Evolutionary conservation across 257 asterid genomes (phyloP), one percentile per base, ranked within the genome.

Genomic region (Osmanthus fragrans): DNA sequence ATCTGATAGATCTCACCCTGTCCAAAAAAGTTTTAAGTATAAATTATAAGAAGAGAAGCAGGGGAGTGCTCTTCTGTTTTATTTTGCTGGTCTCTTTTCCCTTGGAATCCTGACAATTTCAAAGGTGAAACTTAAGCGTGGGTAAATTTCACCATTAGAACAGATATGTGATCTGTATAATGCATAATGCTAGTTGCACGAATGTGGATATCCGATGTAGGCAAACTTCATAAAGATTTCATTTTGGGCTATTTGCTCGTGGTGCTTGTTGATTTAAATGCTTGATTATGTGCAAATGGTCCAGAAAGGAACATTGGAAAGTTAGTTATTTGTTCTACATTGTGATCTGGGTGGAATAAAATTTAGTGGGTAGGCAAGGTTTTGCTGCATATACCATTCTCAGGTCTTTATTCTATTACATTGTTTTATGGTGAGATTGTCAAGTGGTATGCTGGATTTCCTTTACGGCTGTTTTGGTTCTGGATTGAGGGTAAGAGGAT

Each of bases 171-270:
- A 21, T 42, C 73, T 33, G 29, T 5, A 56, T n/a, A n/a, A 56
- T 56, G 29, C 65, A 39, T 39, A 39, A 39, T 9, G 13, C 45
- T 54, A 54, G 68, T 34, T 68, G 69, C 70, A 29, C 21, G 64
- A 60, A 23, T 73, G 37, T 33, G 37, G 49, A 67, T 60, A 19
- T 72, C 68, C 4, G 36, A 66, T 67, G 76, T 56, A 42, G 71
- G 67, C 75, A 73, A 73, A 42, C 79, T 69, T 39, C 76, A 67
- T 39, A 58, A 72, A 39, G n/a, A 51, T 65, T 60, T 39, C 65
- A 71, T 63, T 68, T 23, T 64, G 51, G 65, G 71, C 39, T 73
- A 60, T n/a, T 73, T 81, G 64, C 21, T 34, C 8, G 1, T 66
- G 75, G 32, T 81, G 75, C 33, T 3, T 11, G 37, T 77, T 23